phyloP scores from a whole-genome alignment of 208 protist genomes.

The Porcisia hertigi region DNA sequence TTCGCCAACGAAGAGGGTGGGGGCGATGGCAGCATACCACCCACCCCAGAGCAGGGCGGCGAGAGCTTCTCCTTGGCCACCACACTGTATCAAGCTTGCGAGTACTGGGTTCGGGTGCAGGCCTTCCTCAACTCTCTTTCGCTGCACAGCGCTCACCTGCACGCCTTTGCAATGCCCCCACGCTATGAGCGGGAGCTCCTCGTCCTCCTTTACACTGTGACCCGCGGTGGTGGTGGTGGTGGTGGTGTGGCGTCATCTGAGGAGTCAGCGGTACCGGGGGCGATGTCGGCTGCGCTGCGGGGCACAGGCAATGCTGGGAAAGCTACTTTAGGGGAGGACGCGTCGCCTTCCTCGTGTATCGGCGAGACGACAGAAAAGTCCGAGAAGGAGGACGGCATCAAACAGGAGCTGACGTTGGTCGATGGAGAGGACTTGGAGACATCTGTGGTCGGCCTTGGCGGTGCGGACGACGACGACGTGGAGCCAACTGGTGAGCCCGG shows the following conservation, averaged over 20 bases:
- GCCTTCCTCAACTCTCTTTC: conserved; percentile 69
- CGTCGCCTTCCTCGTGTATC: not conserved
- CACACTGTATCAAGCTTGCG: conserved; percentile 46
- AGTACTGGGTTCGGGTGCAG: conserved; percentile 76
- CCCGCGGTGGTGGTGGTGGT: conserved; percentile 6
- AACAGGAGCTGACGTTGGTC: conserved; percentile 31
- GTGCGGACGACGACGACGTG: conserved; percentile 14
- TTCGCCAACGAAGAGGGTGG: not conserved
- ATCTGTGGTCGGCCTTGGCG: not conserved
- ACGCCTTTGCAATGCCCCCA: conserved; percentile 55
- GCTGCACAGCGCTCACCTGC: conserved; percentile 56
- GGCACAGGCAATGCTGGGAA: not conserved
- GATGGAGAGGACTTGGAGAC: conserved; percentile 4
- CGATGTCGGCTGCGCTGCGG: not conserved
- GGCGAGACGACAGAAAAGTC: conserved; percentile 1
- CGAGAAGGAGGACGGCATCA: conserved; percentile 4
- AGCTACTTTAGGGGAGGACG: not conserved
- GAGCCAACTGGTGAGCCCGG: not conserved
- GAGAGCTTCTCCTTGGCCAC: conserved; percentile 35
- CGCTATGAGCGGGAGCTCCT: conserved; percentile 80
- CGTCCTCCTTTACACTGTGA: conserved; percentile 51
- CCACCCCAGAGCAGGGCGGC: not conserved
- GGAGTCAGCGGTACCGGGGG: not conserved
- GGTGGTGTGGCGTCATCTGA: not conserved
- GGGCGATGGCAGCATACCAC: not conserved